Conservation (phyloP, 768 basidiomycete species). For the Leccinum imitatum region DNA sequence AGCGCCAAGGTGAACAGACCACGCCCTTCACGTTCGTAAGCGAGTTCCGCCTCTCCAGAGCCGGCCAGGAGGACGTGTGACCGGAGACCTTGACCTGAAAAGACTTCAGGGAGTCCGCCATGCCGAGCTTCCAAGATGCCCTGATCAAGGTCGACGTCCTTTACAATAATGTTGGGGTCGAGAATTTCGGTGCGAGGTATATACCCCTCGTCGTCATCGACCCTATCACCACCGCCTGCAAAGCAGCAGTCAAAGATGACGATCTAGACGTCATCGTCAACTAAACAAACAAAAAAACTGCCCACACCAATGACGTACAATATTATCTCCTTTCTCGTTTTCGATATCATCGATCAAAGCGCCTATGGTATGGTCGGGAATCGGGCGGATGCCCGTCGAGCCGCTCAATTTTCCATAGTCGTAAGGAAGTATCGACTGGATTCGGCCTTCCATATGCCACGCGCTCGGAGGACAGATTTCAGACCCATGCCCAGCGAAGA, state of each 20-base stretch:
- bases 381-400: constrained; percentile 25
- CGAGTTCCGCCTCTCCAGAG: constrained; percentile 37
- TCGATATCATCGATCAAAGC: constrained; percentile 38
- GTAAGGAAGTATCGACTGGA: constrained; percentile 33
- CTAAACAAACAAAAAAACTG: background rate
- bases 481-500: constrained; percentile 46
- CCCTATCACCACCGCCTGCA: constrained; percentile 38
- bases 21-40: constrained; percentile 22
- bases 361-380: constrained; percentile 45
- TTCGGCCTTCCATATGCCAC: constrained; percentile 24
- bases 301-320: constrained; percentile 30
- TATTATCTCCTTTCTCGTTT: constrained; percentile 41
- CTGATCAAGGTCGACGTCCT: constrained; percentile 23
- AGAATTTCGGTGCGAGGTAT: constrained; percentile 8
- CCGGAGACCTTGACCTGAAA: constrained; percentile 27
- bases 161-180: background rate
- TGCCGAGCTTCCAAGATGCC: constrained; percentile 21
- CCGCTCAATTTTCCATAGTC: constrained; percentile 22
- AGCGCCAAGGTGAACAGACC: constrained; percentile 30
- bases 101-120: constrained; percentile 16
- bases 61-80: constrained; percentile 46
- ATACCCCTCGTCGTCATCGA: background rate
- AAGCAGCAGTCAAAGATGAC: constrained; percentile 48
- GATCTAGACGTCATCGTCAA: constrained; percentile 29
- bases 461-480: constrained; percentile 30